These are phyloP conservation scores for Trypanosoma cruzi DNA, from an alignment of 208 protist species.

Conservation along the genomic window DNA sequence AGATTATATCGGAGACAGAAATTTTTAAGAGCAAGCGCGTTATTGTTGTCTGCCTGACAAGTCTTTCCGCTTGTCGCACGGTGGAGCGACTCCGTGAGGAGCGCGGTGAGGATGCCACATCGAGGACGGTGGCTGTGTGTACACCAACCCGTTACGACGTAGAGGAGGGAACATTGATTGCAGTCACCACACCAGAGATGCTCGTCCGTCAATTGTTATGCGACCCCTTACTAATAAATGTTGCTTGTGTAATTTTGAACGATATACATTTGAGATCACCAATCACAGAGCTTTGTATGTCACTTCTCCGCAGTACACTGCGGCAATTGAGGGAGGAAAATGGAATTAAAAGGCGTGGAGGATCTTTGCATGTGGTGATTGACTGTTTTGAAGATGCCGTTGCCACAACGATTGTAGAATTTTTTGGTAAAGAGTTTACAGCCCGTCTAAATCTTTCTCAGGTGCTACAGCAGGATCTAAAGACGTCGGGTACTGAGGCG, in stretches of 20 bases:
- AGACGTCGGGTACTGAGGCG: not conserved
- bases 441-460: constrained; percentile 19
- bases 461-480: constrained; percentile 22
- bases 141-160: constrained; percentile 48
- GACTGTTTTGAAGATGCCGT: constrained; percentile 70
- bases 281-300: constrained; percentile 72
- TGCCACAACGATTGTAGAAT: constrained; percentile 49
- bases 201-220: constrained; percentile 81
- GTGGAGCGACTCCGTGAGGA: constrained; percentile 79
- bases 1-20: constrained; percentile 86
- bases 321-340: constrained; percentile 24
- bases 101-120: constrained; percentile 68
- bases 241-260: constrained; percentile 82
- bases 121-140: constrained; percentile 51
- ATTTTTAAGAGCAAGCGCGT: constrained; percentile 75
- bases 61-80: constrained; percentile 54
- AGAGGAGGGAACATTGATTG: constrained; percentile 50
- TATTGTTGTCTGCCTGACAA: constrained; percentile 70
- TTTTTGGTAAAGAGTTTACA: constrained; percentile 42
- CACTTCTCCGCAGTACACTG: constrained; percentile 55
- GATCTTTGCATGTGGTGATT: constrained; percentile 60
- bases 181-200: constrained; percentile 85
- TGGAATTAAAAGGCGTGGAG: constrained; percentile 11
- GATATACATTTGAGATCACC: constrained; percentile 78
- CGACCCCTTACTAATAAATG: constrained; percentile 73